Percentiles rank a stretch among this genome's conserved stretches.
These are phyloP conservation scores for Acer saccharum DNA, from an alignment of 345 rosid species.

Conservation along the genomic window DNA sequence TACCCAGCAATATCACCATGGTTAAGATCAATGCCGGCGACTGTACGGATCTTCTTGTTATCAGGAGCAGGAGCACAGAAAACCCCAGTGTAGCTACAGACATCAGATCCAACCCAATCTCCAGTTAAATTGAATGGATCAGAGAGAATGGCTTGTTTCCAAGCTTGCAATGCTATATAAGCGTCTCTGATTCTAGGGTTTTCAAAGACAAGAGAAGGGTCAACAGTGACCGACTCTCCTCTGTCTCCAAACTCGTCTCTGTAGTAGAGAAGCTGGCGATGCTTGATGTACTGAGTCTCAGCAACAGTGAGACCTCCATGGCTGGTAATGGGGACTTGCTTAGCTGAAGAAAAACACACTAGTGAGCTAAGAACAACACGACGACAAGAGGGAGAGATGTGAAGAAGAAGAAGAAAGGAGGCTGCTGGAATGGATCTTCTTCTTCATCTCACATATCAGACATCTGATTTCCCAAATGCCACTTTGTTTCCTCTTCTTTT, in stretches of 20 bases:
- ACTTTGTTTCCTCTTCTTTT: background rate
- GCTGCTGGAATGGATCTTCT: conserved; percentile 28
- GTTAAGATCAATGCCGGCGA: conserved; percentile 91
- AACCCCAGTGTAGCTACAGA: conserved; percentile 61
- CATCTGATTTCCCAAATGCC: conserved; percentile 50
- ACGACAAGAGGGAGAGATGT: conserved; percentile 28
- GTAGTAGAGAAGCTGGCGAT: conserved; percentile 92
- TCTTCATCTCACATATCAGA: conserved; percentile 80
- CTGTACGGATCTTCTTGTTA: conserved; percentile 54
- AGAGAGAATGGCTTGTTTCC: conserved; percentile 83
- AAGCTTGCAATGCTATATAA: conserved; percentile 84
- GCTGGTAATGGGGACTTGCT: conserved; percentile 32
- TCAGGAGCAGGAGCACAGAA: conserved; percentile 70
- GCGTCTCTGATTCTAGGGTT: conserved; percentile 61
- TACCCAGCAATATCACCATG: conserved; percentile 85
- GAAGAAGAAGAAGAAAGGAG: conserved; percentile 17
- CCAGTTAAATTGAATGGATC: conserved; percentile 68
- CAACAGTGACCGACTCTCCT: conserved; percentile 76
- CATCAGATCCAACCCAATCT: conserved; percentile 70
- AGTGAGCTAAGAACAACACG: conserved; percentile 18
- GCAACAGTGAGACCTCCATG: conserved; percentile 59
- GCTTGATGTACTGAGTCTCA: conserved; percentile 62
- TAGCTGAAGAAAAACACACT: conserved; percentile 26
- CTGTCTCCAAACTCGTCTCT: conserved; percentile 83
- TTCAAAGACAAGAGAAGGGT: conserved; percentile 65